Base-by-base conservation (phyloP, 2,329 filamentous ascomycete genomes). In the Davidsoniella virescens region DNA sequence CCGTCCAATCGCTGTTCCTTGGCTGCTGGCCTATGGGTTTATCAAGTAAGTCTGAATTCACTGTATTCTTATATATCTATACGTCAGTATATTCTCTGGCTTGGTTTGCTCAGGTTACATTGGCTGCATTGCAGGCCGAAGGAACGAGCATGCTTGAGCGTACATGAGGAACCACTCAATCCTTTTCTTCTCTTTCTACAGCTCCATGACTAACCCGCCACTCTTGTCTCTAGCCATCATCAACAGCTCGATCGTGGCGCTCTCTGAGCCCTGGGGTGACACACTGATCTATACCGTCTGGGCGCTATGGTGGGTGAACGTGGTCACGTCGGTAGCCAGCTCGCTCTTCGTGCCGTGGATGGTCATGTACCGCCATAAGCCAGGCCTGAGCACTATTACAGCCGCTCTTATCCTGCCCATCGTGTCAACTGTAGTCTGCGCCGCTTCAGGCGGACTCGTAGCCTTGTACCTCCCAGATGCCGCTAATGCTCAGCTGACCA, bases 1-100 rank as follows among this genome's bases (percentile, higher is more conserved):
- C 78, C 0, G 72, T 71, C 1, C 78, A 86, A 58, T 79, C 75
- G 1, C 67, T 86, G 46, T 86, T 85, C 55, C 63, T 86, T 2
- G 81, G 75, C 0, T 80, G 77, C 0, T 71, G 82, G 36, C 80
- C 80, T 0, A 84, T 84, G 76, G 79, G 71, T 0, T 71, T 84
- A 52, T 75, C 78, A 0, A 53, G 51, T 52, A 46, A 37, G 51
- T 44, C 8, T 16, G 26, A 33, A 14, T 42, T 23, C 2, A 5
- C 8, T 40, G 12, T 10, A 33, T 40, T 7, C 38, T 5, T n/a
- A 20, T 25, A 10, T 29, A 29, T 29, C 2, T 29, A 33, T 36
- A 7, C 17, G 14, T 5, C 29, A 37, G 16, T 9, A 3, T 14
- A 44, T 33, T 17, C 12, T 12, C 44, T 47, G 17, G 38, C 17